phyloP scores from a whole-genome alignment of 108 stramenopile genomes.

The Nitzschia sp. region DNA sequence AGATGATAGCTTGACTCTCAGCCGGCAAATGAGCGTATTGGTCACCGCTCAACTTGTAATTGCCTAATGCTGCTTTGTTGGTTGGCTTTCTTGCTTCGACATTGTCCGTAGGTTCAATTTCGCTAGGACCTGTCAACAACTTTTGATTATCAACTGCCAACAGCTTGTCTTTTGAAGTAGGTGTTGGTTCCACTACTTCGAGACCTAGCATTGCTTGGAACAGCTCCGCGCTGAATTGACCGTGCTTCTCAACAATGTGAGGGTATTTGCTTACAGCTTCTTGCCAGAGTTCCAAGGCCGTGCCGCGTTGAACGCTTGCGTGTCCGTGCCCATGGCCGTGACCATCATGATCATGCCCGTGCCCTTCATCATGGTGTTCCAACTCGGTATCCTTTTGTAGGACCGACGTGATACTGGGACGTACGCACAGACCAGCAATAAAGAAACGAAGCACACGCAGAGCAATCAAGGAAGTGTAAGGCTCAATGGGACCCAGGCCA shows the following conservation, averaged over 20 bases:
- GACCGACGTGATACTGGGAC: neutral
- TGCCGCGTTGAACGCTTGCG: conserved; percentile 29
- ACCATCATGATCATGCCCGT: conserved; percentile 12
- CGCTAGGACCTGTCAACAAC: neutral
- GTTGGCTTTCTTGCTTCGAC: neutral
- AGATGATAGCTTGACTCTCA: conserved; percentile 38
- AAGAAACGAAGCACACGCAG: conserved; percentile 61
- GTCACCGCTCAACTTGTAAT: conserved; percentile 20
- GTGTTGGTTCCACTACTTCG: conserved; percentile 19
- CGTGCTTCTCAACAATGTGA: conserved; percentile 69
- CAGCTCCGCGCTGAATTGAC: conserved; percentile 73
- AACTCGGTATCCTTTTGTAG: neutral
- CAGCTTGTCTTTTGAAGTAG: neutral
- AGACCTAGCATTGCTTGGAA: conserved; percentile 88
- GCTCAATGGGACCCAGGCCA: conserved; percentile 78
- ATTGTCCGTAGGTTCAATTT: neutral
- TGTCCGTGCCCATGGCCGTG: conserved; percentile 22
- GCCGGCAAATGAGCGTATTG: conserved; percentile 27
- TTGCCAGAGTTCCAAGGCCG: conserved; percentile 71
- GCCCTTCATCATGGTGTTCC: conserved; percentile 11
- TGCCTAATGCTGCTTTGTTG: neutral
- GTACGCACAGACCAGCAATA: conserved; percentile 27
- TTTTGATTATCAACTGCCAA: neutral
- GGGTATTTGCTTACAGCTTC: conserved; percentile 63
- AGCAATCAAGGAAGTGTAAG: conserved; percentile 64